Conservation (phyloP, 2,329 filamentous ascomycete genomes). For the Teratosphaeria viscida region DNA sequence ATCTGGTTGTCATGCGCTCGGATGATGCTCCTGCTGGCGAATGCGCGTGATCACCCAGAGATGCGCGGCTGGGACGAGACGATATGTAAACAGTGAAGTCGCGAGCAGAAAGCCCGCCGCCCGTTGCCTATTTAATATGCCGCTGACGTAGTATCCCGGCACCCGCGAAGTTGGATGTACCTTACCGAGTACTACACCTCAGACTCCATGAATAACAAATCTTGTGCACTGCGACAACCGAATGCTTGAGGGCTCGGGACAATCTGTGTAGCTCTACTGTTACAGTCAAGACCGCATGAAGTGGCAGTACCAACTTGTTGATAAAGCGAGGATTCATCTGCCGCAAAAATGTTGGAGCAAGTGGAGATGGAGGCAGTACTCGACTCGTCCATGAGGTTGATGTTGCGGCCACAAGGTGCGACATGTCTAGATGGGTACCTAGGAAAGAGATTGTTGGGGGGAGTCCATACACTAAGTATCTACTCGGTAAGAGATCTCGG, state of each 20-base stretch:
- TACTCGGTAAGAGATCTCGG: background rate
- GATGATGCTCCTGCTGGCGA: background rate
- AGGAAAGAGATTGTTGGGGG: background rate
- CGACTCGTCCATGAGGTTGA: background rate
- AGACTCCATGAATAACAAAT: too few species aligned
- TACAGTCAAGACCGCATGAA: conserved; percentile 21
- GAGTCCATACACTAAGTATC: background rate
- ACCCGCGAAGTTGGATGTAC: background rate
- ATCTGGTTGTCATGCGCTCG: background rate
- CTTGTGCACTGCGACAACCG: background rate
- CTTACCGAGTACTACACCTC: too few species aligned
- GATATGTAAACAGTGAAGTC: background rate
- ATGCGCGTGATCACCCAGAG: background rate
- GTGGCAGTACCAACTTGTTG: conserved; percentile 23
- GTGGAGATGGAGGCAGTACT: conserved; percentile 9
- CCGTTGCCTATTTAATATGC: background rate
- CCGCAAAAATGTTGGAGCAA: conserved; percentile 18
- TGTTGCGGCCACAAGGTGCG: background rate
- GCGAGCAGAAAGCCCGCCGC: background rate
- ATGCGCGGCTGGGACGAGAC: background rate
- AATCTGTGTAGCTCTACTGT: conserved; percentile 15
- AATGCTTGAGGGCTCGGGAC: background rate
- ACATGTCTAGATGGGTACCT: background rate
- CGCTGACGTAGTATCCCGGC: background rate
- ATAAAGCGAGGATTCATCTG: conserved; percentile 14